phyloP scores from a whole-genome alignment of 345 rosid species.

The Salix dunnii region DNA sequence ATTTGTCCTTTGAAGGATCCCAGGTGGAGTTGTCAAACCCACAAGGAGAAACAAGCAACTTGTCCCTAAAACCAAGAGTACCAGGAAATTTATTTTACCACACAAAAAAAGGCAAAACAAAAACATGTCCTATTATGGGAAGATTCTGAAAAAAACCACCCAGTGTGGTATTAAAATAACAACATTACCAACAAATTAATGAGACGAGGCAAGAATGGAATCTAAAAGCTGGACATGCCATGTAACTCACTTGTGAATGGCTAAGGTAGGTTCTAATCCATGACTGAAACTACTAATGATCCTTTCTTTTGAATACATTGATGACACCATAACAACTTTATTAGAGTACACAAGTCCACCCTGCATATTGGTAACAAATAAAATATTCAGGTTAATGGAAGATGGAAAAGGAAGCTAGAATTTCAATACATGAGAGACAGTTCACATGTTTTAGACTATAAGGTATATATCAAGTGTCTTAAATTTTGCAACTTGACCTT shows the following conservation, averaged over 20 bases:
- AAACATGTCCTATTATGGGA: neutral
- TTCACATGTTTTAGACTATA: neutral
- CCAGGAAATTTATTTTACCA: neutral
- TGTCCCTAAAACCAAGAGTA: slow-evolving; percentile 48
- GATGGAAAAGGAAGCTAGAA: neutral
- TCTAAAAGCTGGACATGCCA: neutral
- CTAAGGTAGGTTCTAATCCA: slow-evolving; percentile 59
- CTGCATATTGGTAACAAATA: slow-evolving; percentile 36
- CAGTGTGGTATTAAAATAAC: neutral
- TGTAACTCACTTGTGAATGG: slow-evolving; percentile 45
- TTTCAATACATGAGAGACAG: neutral
- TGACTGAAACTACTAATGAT: slow-evolving; percentile 40
- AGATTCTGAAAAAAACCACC: neutral
- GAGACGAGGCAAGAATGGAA: neutral
- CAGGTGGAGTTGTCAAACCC: slow-evolving; percentile 54
- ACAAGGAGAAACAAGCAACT: slow-evolving; percentile 54
- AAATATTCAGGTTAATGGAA: slow-evolving; percentile 4
- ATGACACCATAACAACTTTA: slow-evolving; percentile 56
- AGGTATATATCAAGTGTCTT: neutral
- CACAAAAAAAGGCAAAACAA: neutral
- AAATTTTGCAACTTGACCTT: too few species aligned
- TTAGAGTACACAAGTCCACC: slow-evolving; percentile 83
- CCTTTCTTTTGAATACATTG: slow-evolving; percentile 48
- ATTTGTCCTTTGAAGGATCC: slow-evolving; percentile 64
- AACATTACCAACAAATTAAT: slow-evolving; percentile 5